Percentiles rank a stretch among this genome's conserved stretches.
Evolutionary conservation across 352 stramenopile genomes (phyloP).

Genomic region (Phytopythium ostracodes): DNA sequence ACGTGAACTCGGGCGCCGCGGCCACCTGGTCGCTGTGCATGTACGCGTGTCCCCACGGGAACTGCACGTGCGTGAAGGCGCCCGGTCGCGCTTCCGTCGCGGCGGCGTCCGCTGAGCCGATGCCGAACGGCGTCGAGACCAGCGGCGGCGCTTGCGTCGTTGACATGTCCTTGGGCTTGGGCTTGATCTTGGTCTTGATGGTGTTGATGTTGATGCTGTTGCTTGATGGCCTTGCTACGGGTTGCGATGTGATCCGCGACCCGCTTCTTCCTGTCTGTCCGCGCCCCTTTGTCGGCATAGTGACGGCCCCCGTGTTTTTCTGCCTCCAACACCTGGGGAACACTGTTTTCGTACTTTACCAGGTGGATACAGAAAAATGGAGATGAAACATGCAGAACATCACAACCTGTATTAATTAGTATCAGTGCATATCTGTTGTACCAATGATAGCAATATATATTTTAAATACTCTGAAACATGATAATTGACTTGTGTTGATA

Average conservation of each 20-base stretch:
- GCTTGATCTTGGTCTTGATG: background rate
- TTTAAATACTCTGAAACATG: too few species aligned
- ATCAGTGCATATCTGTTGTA: too few species aligned
- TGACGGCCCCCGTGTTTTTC: background rate
- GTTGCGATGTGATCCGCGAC: constrained; percentile 1
- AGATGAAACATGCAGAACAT: background rate
- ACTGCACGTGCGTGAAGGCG: constrained; percentile 57
- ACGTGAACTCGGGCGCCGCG: constrained; percentile 61
- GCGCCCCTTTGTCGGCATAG: background rate
- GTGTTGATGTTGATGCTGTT: background rate
- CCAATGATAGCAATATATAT: too few species aligned
- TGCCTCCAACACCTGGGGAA: background rate
- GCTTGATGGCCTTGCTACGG: background rate
- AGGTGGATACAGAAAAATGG: background rate
- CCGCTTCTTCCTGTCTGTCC: background rate
- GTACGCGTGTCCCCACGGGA: constrained; percentile 73
- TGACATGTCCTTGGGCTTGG: background rate
- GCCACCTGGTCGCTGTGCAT: constrained; percentile 57
- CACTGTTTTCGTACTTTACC: background rate
- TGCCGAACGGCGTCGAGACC: constrained; percentile 70
- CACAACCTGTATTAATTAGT: background rate
- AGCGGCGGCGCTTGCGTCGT: constrained; percentile 14
- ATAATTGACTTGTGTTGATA: background rate
- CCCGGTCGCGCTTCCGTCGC: constrained; percentile 12
- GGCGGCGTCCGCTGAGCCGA: constrained; percentile 33